These are phyloP conservation scores for Venturiaceae sp. DNA, from an alignment of 2,329 filamentous ascomycete species.

Conservation along the genomic window DNA sequence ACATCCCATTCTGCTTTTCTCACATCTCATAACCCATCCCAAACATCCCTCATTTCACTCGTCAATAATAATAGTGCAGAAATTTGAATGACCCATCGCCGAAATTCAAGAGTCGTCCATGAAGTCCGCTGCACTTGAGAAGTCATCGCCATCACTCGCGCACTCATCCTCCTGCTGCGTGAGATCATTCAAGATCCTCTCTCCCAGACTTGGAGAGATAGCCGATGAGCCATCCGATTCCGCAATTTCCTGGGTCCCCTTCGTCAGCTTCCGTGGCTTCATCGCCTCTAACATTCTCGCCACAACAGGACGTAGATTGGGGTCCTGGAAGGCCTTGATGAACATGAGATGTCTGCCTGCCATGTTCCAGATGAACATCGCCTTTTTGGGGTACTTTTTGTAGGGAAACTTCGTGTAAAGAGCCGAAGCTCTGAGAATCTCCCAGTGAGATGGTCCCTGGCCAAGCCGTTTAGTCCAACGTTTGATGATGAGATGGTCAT, in stretches of 20 bases:
- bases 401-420: constrained; percentile 17
- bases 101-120: not conserved
- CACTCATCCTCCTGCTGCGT: not conserved
- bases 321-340: not conserved
- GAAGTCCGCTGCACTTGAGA: not conserved
- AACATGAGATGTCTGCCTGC: not conserved
- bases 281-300: not conserved
- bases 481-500: constrained; percentile 8
- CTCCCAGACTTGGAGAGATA: not conserved
- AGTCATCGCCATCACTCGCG: not conserved
- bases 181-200: not conserved
- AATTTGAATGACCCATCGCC: not conserved
- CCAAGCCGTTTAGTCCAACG: constrained; percentile 10
- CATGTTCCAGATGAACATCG: not conserved
- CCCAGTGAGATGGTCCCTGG: constrained; percentile 24
- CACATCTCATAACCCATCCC: not conserved
- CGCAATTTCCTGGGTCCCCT: not conserved
- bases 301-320: not conserved
- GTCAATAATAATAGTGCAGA: not conserved
- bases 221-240: not conserved
- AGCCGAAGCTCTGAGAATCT: constrained; percentile 34
- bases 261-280: not conserved
- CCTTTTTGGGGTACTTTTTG: not conserved
- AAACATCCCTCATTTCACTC: not conserved
- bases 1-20: not conserved